Evolutionary conservation across 148 eudicot species (phyloP), one percentile per base, ranked within the genome.

Genomic region (Fallopia convolvulus): DNA sequence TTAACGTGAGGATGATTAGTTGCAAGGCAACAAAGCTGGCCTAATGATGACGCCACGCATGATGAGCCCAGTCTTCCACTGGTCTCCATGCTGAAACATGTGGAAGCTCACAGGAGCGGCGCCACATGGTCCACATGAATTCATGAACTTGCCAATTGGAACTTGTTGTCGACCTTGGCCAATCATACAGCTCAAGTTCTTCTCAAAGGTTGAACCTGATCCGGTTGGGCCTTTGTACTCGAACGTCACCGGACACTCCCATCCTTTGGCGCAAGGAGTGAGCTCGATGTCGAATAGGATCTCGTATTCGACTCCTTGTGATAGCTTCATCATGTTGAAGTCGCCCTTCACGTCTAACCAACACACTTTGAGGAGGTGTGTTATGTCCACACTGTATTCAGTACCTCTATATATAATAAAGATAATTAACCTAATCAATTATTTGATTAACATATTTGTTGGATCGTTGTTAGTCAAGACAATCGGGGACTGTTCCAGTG

Each of bases 311-410:
- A 9, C 10, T 14, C 71, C 71, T 14, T 11, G 30, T 12, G 71
- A 14, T 23, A 65, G 32, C 36, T 65, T 65, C 71, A 14, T 33
- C 39, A 11, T 65, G 40, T 65, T 12, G 71, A 65, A 65, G 4
- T 65, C 71, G 12, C 71, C 71, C 40, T 20, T 23, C 32, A 65
- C 71, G 5, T 65, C 71, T 20, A 65, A 65, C 71, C 71, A 65
- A 23, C 71, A 23, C 30, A 65, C 71, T 39, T 7, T 65, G 1
- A 8, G 13, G 4, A 65, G 71, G 3, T 65, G 14, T 6, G 71
- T 39, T 6, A 65, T 11, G 23, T 26, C 58, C 20, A 52, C 58
- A 18, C 21, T 52, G 58, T 15, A 52, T 9, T 52, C 6, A 15
- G 58, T 52, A 10, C 2, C n/a, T 12, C 58, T n/a, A n/a, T n/a